A percentile compares a stretch with the other conserved stretches of the same genome.
Conservation (phyloP, 2,329 filamentous ascomycete genomes). For the Monilinia laxa region DNA sequence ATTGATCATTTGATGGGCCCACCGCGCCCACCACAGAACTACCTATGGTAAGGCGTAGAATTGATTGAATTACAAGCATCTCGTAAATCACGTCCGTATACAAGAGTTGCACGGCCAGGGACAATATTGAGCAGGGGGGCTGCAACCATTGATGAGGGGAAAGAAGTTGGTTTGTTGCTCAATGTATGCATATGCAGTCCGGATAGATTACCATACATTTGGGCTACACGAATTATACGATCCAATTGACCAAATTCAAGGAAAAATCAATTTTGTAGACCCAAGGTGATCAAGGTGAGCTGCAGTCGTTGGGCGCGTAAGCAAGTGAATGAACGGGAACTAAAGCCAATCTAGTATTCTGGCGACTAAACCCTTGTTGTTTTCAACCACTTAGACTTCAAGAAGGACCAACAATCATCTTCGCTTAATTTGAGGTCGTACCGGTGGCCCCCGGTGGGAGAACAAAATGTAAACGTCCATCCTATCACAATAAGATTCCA, state of each 20-base stretch:
- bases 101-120: background rate
- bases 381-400: slow-evolving; percentile 17
- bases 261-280: slow-evolving; percentile 3
- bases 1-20: slow-evolving; percentile 21
- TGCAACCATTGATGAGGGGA: slow-evolving; percentile 22
- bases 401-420: background rate
- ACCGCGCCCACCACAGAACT: background rate
- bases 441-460: background rate
- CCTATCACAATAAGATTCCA: slow-evolving; percentile 11
- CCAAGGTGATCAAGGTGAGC: slow-evolving; percentile 6
- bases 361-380: slow-evolving; percentile 29
- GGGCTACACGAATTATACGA: slow-evolving; percentile 14
- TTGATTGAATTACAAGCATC: slow-evolving; percentile 6
- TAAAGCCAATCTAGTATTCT: slow-evolving; percentile 24
- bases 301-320: slow-evolving; percentile 29
- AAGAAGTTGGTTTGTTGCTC: slow-evolving; percentile 7
- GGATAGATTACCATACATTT: slow-evolving; percentile 22
- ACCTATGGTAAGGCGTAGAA: slow-evolving; percentile 19
- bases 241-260: slow-evolving; percentile 2
- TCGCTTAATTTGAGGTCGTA: slow-evolving; percentile 16
- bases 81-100: slow-evolving; percentile 5
- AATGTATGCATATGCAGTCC: slow-evolving; percentile 13
- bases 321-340: slow-evolving; percentile 24
- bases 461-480: slow-evolving; percentile 19
- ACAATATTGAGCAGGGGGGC: slow-evolving; percentile 14